Conservation (phyloP, 164 flowering plant genomes). For the Kingdonia uniflora region DNA sequence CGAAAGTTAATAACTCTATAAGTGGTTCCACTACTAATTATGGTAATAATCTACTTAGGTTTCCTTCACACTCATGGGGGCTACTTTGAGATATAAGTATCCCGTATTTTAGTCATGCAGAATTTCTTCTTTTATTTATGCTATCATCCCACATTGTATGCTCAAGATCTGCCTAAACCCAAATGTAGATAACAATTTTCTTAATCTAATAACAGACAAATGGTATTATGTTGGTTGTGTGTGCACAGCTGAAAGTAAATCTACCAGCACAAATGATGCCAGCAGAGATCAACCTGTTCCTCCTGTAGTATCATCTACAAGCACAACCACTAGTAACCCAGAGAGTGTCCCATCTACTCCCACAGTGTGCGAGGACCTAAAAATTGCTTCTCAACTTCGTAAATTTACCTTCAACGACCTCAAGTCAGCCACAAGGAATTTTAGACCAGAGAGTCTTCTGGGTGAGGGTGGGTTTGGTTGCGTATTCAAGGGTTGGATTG, state of each 20-base stretch:
- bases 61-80: neutral
- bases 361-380: conserved; percentile 68
- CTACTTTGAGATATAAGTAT: neutral
- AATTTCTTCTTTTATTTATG: neutral
- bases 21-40: conserved; percentile 39
- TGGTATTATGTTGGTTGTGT: neutral
- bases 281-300: conserved; percentile 58
- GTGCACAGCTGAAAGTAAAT: conserved; percentile 57
- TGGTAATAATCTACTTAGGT: conserved; percentile 35
- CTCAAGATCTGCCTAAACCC: neutral
- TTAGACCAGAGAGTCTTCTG: conserved; percentile 88
- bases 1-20: conserved; percentile 70
- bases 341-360: conserved; percentile 68
- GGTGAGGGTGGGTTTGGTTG: conserved; percentile 98
- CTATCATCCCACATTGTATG: neutral
- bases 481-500: conserved; percentile 95
- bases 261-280: conserved; percentile 34
- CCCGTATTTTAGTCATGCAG: neutral
- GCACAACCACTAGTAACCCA: conserved; percentile 63
- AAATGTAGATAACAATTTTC: neutral
- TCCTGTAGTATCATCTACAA: conserved; percentile 48
- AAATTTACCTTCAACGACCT: conserved; percentile 78
- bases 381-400: conserved; percentile 67
- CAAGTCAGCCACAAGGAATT: conserved; percentile 77
- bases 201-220: neutral